These are phyloP conservation scores for Trichoderma guizhouense DNA, from an alignment of 2,329 filamentous ascomycete genomes.

Conservation along the genomic window DNA sequence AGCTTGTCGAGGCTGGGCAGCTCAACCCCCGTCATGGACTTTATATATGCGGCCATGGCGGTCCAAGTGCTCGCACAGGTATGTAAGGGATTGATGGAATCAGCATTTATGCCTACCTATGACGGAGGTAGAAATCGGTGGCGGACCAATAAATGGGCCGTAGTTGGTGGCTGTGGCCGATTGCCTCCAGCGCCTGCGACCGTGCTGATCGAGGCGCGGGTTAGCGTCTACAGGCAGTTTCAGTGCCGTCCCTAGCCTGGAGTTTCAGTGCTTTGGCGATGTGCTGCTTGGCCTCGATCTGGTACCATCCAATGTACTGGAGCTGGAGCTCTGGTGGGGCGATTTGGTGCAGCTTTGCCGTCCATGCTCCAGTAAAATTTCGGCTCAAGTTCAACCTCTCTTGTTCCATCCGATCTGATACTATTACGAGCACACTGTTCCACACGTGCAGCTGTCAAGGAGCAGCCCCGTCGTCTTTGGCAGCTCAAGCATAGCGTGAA, in stretches of 20 bases:
- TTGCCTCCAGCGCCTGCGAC: neutral
- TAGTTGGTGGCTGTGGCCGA: neutral
- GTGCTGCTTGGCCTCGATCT: neutral
- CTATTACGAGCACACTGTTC: neutral
- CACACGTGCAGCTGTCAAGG: neutral
- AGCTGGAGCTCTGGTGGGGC: neutral
- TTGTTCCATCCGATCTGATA: neutral
- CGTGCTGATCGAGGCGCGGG: conserved; percentile 3
- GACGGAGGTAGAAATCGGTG: neutral
- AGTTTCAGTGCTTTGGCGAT: neutral
- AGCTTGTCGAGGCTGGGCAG: neutral
- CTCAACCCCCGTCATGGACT: conserved; percentile 8
- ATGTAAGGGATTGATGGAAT: neutral
- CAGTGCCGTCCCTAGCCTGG: neutral
- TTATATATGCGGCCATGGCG: conserved; percentile 13
- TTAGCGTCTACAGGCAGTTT: neutral
- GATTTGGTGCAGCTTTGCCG: neutral
- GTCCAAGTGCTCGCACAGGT: neutral
- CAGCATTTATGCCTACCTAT: neutral
- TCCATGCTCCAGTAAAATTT: neutral
- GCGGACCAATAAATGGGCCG: conserved; percentile 13
- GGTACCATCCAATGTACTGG: neutral
- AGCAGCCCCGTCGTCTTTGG: neutral
- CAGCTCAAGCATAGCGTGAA: neutral
- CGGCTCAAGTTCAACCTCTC: neutral